Evolutionary conservation across 2,329 filamentous ascomycete genomes (phyloP).

Genomic region (Sordariomycetes sp.): DNA sequence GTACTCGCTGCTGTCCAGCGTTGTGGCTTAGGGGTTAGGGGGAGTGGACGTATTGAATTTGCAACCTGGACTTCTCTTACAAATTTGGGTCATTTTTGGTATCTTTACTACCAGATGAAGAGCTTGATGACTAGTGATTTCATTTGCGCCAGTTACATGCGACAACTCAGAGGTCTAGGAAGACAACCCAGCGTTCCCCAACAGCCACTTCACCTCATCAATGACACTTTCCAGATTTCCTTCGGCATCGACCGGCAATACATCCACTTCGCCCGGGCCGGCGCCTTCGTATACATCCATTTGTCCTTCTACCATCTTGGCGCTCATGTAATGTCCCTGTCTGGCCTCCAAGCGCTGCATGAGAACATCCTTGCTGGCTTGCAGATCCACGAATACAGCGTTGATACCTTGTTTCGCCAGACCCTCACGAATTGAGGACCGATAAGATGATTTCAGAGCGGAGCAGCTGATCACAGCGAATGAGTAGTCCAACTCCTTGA

Average conservation of each 20-base stretch:
- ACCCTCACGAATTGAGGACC: conserved; percentile 17
- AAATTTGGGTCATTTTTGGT: too few relatives aligned
- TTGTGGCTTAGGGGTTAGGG: too few relatives aligned
- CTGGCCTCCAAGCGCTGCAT: conserved; percentile 15
- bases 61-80: too few relatives aligned
- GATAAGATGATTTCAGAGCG: conserved; percentile 21
- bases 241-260: conserved; percentile 19
- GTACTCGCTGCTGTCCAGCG: too few relatives aligned
- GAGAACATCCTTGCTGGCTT: conserved; percentile 18
- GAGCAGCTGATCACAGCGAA: conserved; percentile 28
- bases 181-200: not conserved
- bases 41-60: too few relatives aligned
- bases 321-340: conserved; percentile 24
- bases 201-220: conserved; percentile 11
- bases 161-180: too few relatives aligned
- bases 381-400: conserved; percentile 25
- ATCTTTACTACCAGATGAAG: too few relatives aligned
- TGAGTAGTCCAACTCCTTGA: conserved; percentile 15
- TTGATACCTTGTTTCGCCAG: conserved; percentile 9
- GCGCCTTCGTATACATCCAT: conserved; percentile 18
- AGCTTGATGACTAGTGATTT: too few relatives aligned
- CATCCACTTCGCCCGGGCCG: conserved; percentile 18
- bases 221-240: conserved; percentile 6
- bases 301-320: conserved; percentile 23
- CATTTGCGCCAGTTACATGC: too few relatives aligned